These are phyloP conservation scores for Nigrospora oryzae DNA, from an alignment of 2,329 filamentous ascomycete genomes.

Conservation along the genomic window DNA sequence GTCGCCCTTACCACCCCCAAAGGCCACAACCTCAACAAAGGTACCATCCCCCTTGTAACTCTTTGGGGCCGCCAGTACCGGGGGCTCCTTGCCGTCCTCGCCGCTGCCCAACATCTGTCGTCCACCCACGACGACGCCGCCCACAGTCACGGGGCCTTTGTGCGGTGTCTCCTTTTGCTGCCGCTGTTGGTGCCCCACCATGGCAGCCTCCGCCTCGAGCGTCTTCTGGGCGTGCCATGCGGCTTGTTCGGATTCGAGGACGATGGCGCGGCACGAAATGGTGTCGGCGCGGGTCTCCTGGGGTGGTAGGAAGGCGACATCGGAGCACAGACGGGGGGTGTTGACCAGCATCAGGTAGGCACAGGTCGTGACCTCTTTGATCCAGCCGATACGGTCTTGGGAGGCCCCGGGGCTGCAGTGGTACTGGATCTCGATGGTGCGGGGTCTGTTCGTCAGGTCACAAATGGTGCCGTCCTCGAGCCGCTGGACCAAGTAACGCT, in stretches of 20 bases:
- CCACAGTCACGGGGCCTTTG: constrained; percentile 30
- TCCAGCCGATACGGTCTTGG: constrained; percentile 75
- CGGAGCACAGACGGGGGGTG: constrained; percentile 79
- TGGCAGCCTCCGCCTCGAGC: constrained; percentile 26
- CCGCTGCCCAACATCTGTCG: constrained; percentile 38
- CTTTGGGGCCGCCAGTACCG: constrained; percentile 11
- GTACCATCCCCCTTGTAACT: constrained; percentile 22
- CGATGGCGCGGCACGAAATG: constrained; percentile 68
- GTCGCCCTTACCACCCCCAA: constrained; percentile 37
- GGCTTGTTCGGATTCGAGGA: constrained; percentile 42
- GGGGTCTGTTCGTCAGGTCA: constrained; percentile 73
- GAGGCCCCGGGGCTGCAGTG: constrained; percentile 69
- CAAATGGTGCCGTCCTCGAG: constrained; percentile 74
- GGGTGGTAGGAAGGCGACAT: constrained; percentile 78
- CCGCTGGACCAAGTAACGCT: constrained; percentile 77
- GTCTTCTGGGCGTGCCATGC: constrained; percentile 27
- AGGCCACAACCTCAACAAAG: constrained; percentile 36
- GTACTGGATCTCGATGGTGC: constrained; percentile 77
- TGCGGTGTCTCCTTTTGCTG: constrained; percentile 11
- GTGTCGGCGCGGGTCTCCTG: constrained; percentile 67
- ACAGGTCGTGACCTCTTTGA: constrained; percentile 88
- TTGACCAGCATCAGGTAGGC: constrained; percentile 90
- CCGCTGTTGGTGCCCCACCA: constrained; percentile 18
- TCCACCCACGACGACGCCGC: constrained; percentile 44
- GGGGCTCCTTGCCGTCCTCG: constrained; percentile 36